Conservation (phyloP, 768 basidiomycete species). For the Lactarius tabidus region DNA sequence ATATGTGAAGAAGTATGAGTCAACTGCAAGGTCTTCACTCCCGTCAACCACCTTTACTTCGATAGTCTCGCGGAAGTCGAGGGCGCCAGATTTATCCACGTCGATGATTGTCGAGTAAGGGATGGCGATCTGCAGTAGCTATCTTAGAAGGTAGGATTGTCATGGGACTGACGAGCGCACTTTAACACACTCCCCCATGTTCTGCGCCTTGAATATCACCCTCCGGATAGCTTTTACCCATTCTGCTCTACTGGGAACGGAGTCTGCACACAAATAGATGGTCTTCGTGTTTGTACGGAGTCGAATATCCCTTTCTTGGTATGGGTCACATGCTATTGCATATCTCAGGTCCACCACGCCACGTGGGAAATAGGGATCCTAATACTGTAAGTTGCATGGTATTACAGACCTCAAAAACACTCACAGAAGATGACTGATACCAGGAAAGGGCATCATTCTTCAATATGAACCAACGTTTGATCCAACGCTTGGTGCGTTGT, state of each 20-base stretch:
- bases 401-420: slow-evolving; percentile 22
- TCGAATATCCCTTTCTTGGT: slow-evolving; percentile 74
- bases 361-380: slow-evolving; percentile 98
- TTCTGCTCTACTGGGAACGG: slow-evolving; percentile 79
- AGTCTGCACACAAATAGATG: slow-evolving; percentile 70
- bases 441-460: slow-evolving; percentile 96
- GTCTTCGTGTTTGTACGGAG: slow-evolving; percentile 79
- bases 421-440: slow-evolving; percentile 91
- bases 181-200: slow-evolving; percentile 95
- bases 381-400: slow-evolving; percentile 10
- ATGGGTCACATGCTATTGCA: slow-evolving; percentile 81
- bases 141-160: neutral
- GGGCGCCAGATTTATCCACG: slow-evolving; percentile 79
- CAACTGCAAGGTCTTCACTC: slow-evolving; percentile 68
- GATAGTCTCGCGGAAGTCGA: slow-evolving; percentile 96
- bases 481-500: slow-evolving; percentile 85
- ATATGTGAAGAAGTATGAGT: slow-evolving; percentile 94
- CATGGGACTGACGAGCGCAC: slow-evolving; percentile 35
- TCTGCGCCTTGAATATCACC: slow-evolving; percentile 94
- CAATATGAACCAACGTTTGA: slow-evolving; percentile 94
- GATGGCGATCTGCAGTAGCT: slow-evolving; percentile 68
- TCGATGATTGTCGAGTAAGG: slow-evolving; percentile 88
- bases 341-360: slow-evolving; percentile 96
- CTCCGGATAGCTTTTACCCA: slow-evolving; percentile 96
- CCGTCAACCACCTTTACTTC: slow-evolving; percentile 90